Evolutionary conservation across 2,329 filamentous ascomycete genomes (phyloP).

Genomic region (Microdochium paspali): DNA sequence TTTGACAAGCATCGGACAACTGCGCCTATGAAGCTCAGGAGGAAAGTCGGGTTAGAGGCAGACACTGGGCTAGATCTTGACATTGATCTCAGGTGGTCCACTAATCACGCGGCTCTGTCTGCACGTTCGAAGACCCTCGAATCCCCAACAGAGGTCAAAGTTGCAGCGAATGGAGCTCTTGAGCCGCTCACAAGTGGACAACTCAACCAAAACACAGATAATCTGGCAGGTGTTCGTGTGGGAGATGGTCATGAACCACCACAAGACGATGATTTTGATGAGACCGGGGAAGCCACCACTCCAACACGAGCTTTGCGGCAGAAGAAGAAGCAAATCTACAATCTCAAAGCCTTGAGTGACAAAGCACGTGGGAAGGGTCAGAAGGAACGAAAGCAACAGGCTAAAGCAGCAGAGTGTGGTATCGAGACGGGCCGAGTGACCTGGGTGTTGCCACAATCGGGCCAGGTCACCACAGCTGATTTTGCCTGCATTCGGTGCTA

Average conservation of each 20-base stretch:
- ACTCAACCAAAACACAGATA: slow-evolving; percentile 18
- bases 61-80: slow-evolving; percentile 15
- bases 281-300: slow-evolving; percentile 35
- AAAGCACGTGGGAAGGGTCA: slow-evolving; percentile 43
- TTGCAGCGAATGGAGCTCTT: slow-evolving; percentile 22
- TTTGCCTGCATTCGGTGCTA: slow-evolving; percentile 44
- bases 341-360: slow-evolving; percentile 49
- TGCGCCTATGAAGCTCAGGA: slow-evolving; percentile 15
- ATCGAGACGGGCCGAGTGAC: slow-evolving; percentile 24
- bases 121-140: slow-evolving; percentile 5
- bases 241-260: slow-evolving; percentile 15
- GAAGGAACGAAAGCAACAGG: slow-evolving; percentile 29
- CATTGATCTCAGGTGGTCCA: slow-evolving; percentile 21
- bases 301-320: slow-evolving; percentile 40
- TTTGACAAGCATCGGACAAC: slow-evolving; percentile 18
- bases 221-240: slow-evolving; percentile 10
- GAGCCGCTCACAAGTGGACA: slow-evolving; percentile 21
- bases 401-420: slow-evolving; percentile 15
- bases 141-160: slow-evolving; percentile 33
- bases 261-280: slow-evolving; percentile 33
- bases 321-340: slow-evolving; percentile 44
- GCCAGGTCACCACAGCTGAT: slow-evolving; percentile 34
- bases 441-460: slow-evolving; percentile 35
- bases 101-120: slow-evolving; percentile 10
- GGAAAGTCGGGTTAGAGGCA: slow-evolving; percentile 11